phyloP scores from a whole-genome alignment of 192 early-diverging fungal species.

The Helicostylum pulchrum region DNA sequence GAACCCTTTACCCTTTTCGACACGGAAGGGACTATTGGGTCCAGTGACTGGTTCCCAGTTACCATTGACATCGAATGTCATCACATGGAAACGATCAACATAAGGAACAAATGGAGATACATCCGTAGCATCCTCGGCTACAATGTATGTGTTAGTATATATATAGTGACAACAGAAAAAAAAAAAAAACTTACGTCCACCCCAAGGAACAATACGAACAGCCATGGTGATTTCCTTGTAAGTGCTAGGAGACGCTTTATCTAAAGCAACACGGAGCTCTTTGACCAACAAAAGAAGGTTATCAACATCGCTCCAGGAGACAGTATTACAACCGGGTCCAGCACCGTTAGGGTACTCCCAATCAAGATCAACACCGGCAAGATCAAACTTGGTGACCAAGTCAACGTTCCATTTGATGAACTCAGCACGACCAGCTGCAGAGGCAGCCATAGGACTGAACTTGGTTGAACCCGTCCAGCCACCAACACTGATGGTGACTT shows the following conservation, averaged over 20 bases:
- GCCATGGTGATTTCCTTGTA: conserved; percentile 63
- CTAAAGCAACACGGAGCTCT: conserved; percentile 56
- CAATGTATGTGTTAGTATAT: not conserved
- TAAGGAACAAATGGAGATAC: conserved; percentile 56
- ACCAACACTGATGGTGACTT: conserved; percentile 62
- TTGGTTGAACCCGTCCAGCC: conserved; percentile 68
- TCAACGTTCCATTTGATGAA: conserved; percentile 52
- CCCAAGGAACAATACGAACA: conserved; percentile 61
- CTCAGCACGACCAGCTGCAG: conserved; percentile 22
- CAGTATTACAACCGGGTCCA: conserved; percentile 57
- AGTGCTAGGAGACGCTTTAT: conserved; percentile 32
- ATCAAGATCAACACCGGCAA: conserved; percentile 73
- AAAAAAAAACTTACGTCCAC: conserved; percentile 2
- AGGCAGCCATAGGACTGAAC: conserved; percentile 53
- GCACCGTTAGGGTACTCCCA: conserved; percentile 67
- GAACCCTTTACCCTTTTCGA: conserved; percentile 28
- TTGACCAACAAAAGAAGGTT: conserved; percentile 60
- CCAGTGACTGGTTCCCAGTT: conserved; percentile 50
- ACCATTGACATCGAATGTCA: conserved; percentile 66
- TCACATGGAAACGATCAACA: conserved; percentile 64
- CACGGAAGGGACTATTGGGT: conserved; percentile 44
- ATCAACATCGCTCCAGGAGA: conserved; percentile 50
- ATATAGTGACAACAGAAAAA: not conserved
- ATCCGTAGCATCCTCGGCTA: conserved; percentile 47
- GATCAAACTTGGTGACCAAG: conserved; percentile 45